Base-by-base conservation (phyloP, 371 early-diverging fungal species). In the Sporodiniella umbellata region DNA sequence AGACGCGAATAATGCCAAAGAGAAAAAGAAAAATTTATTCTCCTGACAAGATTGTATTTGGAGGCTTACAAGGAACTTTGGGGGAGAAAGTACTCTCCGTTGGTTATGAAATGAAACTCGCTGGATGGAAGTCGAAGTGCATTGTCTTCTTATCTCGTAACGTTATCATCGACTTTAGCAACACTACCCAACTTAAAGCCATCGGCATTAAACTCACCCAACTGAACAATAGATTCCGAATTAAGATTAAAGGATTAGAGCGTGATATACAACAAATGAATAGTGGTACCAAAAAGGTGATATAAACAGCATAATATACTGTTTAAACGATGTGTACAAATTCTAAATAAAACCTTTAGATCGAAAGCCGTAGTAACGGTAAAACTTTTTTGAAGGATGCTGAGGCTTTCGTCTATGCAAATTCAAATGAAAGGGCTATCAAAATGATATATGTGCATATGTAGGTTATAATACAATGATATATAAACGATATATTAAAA, bases 401-500 rank as follows among this genome's bases (percentile, higher is more conserved):
- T 48, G 48, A 48, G 24, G 23, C 38, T 24, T 48, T 24, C 17
- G 7, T 24, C 38, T 48, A 48, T 48, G 10, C 39, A 24, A 38
- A 48, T 48, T 48, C 25, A 7, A 48, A 30, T 45, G 45, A 45
- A 45, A 45, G 35, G 33, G 48, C 0, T 15, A 47, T 25, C 1
- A 53, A 23, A 35, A 48, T 37, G 37, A 48, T 48, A 48, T 55
- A 55, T 26, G 49, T 55, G 11, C 48, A 48, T 48, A 55, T 55
- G 56, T 55, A 49, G 17, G 56, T 55, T 55, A 23, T 49, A 55
- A 45, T 31, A 49, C 56, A 38, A 44, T 49, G 39, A 19, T 10
- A 55, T 55, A 7, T 30, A 22, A 18, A 49, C 50, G 2, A 46
- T 47, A 54, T 47, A 48, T 19, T 54, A 8, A n/a, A n/a, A 54